A percentile compares a stretch with the other conserved stretches of the same genome.
Evolutionary conservation across 306 rosid genomes (phyloP).

Genomic region (Parietaria judaica): DNA sequence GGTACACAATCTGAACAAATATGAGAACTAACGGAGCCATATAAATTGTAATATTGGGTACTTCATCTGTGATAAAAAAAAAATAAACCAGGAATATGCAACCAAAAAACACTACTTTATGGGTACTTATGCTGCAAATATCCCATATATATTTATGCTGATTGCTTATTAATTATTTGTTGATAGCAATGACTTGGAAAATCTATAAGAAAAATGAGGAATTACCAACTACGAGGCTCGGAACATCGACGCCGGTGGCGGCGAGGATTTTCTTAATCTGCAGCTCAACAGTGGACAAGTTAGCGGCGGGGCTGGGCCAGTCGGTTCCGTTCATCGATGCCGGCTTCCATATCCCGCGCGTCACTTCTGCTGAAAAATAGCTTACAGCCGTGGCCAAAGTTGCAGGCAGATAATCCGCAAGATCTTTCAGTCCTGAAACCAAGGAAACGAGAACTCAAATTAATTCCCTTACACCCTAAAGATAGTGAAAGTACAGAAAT

Average conservation of each 20-base stretch:
- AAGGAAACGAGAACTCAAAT: slow-evolving; percentile 4
- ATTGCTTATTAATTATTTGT: slow-evolving; percentile 4
- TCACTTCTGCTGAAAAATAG: slow-evolving; percentile 91
- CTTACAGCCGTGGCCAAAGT: slow-evolving; percentile 78
- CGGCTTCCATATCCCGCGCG: slow-evolving; percentile 96
- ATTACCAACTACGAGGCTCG: slow-evolving; percentile 79
- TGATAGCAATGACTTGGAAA: slow-evolving; percentile 2
- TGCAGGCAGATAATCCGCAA: slow-evolving; percentile 87
- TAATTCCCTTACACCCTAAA: not conserved
- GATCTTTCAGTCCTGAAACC: slow-evolving; percentile 80
- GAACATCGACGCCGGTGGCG: slow-evolving; percentile 87
- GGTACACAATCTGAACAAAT: too few species aligned
- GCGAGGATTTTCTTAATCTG: slow-evolving; percentile 78
- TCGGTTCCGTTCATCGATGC: slow-evolving; percentile 88
- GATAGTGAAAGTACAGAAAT: not conserved
- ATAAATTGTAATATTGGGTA: too few species aligned
- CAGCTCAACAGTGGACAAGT: slow-evolving; percentile 67
- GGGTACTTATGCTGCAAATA: too few species aligned
- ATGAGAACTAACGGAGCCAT: too few species aligned
- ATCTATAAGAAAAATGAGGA: slow-evolving; percentile 15
- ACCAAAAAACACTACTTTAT: too few species aligned
- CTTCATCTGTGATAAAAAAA: too few species aligned
- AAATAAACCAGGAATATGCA: too few species aligned
- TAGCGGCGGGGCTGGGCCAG: slow-evolving; percentile 99
- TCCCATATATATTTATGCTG: too few species aligned